These are phyloP conservation scores for Albugo laibachii DNA, from an alignment of 352 stramenopile species.

Conservation along the genomic window DNA sequence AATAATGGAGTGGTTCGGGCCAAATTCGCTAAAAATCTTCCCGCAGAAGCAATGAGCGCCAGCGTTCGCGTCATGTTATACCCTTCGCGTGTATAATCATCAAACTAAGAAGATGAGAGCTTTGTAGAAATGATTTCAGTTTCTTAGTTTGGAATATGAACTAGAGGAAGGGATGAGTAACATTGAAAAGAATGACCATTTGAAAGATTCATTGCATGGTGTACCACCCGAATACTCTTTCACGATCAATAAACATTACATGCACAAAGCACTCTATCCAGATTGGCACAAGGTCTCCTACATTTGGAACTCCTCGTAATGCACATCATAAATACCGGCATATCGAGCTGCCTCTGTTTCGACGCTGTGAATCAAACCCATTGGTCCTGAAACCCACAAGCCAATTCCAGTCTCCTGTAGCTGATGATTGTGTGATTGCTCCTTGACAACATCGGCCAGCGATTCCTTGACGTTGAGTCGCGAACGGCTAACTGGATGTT, in stretches of 20 bases:
- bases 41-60: slow-evolving; percentile 89
- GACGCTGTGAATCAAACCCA: slow-evolving; percentile 56
- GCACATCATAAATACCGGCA: slow-evolving; percentile 73
- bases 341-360: slow-evolving; percentile 54
- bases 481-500: slow-evolving; percentile 41
- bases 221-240: too few relatives aligned
- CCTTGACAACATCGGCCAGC: slow-evolving; percentile 60
- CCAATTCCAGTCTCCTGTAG: slow-evolving; percentile 63
- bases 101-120: too few relatives aligned
- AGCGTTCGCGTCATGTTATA: slow-evolving; percentile 99
- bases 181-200: too few relatives aligned
- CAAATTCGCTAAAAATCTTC: slow-evolving; percentile 98
- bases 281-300: slow-evolving; percentile 22
- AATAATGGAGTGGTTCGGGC: slow-evolving; percentile 96
- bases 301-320: slow-evolving; percentile 81
- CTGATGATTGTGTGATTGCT: slow-evolving; percentile 69
- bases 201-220: too few relatives aligned
- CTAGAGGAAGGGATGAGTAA: too few relatives aligned
- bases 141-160: too few relatives aligned
- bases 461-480: slow-evolving; percentile 60
- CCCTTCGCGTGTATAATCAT: slow-evolving; percentile 89
- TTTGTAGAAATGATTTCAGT: too few relatives aligned
- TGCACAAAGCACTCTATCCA: slow-evolving; percentile 22
- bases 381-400: slow-evolving; percentile 68
- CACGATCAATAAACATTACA: too few relatives aligned